These are phyloP conservation scores for Fraxinus ornus DNA, from an alignment of 305 asterid species.

Conservation along the genomic window DNA sequence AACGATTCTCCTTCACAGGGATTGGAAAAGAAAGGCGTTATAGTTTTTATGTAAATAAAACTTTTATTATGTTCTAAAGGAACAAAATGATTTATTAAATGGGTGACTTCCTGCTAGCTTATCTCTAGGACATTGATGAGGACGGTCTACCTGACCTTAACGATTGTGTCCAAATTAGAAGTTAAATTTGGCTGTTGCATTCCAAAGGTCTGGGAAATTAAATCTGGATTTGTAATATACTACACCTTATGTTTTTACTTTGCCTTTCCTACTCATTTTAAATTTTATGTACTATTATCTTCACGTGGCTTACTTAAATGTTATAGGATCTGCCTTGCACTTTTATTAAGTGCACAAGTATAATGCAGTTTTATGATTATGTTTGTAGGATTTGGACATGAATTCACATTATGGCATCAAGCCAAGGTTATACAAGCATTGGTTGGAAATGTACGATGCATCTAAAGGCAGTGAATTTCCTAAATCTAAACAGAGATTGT, in stretches of 20 bases:
- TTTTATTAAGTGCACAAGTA: conserved; percentile 7
- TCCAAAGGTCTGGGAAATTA: conserved; percentile 5
- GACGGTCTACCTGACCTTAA: not conserved
- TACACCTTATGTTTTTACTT: not conserved
- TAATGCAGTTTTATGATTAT: conserved; percentile 17
- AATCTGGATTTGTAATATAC: not conserved
- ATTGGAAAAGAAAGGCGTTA: not conserved
- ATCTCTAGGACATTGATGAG: not conserved
- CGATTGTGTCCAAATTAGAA: not conserved
- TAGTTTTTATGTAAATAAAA: not conserved
- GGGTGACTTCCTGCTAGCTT: not conserved
- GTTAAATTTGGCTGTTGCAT: not conserved
- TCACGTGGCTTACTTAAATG: not conserved
- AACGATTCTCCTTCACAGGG: not conserved
- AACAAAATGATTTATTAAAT: not conserved
- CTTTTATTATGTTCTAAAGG: not conserved
- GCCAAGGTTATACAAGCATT: conserved; percentile 68
- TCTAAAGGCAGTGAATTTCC: conserved; percentile 64
- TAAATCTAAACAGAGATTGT: conserved; percentile 57
- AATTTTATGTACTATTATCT: not conserved
- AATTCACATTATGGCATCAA: conserved; percentile 48
- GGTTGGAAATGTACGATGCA: conserved; percentile 58
- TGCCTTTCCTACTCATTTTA: not conserved
- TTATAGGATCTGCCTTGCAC: conserved; percentile 2
- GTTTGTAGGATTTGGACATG: conserved; percentile 52